Conservation (phyloP, 2,329 filamentous ascomycete genomes). For the Elsinoe perseae region DNA sequence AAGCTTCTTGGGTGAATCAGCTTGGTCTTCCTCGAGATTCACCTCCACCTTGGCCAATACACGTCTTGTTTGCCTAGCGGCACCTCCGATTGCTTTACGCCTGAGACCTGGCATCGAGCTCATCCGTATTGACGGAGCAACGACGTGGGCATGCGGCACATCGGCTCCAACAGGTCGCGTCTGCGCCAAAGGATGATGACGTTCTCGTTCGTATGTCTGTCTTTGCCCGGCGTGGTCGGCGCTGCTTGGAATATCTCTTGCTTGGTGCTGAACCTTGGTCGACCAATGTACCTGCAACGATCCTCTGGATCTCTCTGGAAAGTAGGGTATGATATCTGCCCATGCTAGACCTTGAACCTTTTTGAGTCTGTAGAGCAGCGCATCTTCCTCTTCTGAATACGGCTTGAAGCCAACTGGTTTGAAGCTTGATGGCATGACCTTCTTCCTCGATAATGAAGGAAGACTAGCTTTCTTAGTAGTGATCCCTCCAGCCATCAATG, state of each 20-base stretch:
- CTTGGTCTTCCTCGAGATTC: not conserved
- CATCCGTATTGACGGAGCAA: not conserved
- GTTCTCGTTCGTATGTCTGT: too few species aligned
- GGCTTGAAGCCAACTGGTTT: not conserved
- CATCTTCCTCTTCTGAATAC: constrained; percentile 26
- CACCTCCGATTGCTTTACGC: not conserved
- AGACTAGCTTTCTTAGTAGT: not conserved
- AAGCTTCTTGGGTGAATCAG: not conserved
- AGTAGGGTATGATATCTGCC: constrained; percentile 29
- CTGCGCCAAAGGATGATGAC: too few species aligned
- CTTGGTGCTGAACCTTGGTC: constrained; percentile 1
- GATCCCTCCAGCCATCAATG: too few species aligned
- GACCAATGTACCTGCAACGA: constrained; percentile 24
- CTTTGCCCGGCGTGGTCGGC: too few species aligned
- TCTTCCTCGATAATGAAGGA: not conserved
- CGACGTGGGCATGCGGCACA: not conserved
- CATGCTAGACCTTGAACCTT: constrained; percentile 32
- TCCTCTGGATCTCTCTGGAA: constrained; percentile 26
- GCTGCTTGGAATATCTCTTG: not conserved
- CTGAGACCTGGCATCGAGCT: not conserved
- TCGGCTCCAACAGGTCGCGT: not conserved
- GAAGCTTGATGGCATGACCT: not conserved
- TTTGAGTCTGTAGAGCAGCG: constrained; percentile 33
- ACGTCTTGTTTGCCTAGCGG: not conserved
- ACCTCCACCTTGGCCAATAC: not conserved